Percentiles rank a stretch among this genome's conserved stretches.
Conservation (phyloP, 305 asterid species). For the Solanum aculeatissimum region DNA sequence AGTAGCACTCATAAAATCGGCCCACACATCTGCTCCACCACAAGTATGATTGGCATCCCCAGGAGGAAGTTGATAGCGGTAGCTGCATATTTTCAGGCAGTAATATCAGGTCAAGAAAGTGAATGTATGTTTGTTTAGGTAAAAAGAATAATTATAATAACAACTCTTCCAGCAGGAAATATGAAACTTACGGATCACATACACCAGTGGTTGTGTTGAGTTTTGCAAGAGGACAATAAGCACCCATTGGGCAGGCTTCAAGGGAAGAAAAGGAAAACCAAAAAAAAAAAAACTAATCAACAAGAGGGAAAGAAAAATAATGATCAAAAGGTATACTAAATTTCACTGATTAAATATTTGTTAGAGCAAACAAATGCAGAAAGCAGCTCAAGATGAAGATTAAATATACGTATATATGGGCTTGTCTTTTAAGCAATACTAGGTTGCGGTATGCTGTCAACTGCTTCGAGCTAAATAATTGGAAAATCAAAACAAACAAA, state of each 20-base stretch:
- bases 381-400: background rate
- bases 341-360: background rate
- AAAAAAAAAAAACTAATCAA: background rate
- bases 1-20: conserved; percentile 56
- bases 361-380: background rate
- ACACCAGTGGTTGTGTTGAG: conserved; percentile 52
- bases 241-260: conserved; percentile 87
- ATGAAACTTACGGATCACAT: conserved; percentile 74
- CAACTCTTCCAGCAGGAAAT: background rate
- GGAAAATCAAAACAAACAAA: background rate
- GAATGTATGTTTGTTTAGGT: background rate
- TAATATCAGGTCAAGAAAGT: background rate
- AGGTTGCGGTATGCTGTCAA: background rate
- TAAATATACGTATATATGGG: background rate
- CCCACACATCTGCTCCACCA: conserved; percentile 95
- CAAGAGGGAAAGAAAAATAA: background rate
- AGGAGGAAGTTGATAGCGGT: conserved; percentile 66
- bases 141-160: background rate
- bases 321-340: background rate
- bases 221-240: conserved; percentile 63
- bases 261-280: background rate
- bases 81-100: conserved; percentile 30
- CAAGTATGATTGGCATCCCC: conserved; percentile 54
- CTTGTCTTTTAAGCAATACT: background rate
- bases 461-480: background rate